Conservation (phyloP, 148 eudicot genomes). For the Arctostaphylos glauca region DNA sequence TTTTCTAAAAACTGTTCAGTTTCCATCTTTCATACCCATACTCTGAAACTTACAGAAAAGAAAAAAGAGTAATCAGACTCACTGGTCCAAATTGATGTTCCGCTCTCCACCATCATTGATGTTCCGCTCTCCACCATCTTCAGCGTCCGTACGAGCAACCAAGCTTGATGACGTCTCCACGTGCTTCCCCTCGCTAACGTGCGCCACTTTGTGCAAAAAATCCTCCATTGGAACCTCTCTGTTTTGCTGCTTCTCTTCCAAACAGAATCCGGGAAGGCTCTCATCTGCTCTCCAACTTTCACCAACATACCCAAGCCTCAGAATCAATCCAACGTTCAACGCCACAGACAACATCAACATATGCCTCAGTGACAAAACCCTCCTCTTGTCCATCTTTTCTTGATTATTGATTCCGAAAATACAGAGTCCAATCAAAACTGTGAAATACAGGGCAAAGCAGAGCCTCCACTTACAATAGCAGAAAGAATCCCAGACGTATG, state of each 20-base stretch:
- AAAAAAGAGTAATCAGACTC: constrained; percentile 27
- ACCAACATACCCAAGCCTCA: constrained; percentile 43
- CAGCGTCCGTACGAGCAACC: constrained; percentile 8
- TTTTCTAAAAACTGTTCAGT: not conserved
- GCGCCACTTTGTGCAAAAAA: constrained; percentile 30
- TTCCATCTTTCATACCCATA: not conserved
- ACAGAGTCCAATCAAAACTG: not conserved
- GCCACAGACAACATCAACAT: constrained; percentile 67
- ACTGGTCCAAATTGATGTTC: constrained; percentile 84
- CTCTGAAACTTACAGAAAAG: not conserved
- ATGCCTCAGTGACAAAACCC: constrained; percentile 35
- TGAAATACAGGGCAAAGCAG: not conserved
- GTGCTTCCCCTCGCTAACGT: constrained; percentile 8
- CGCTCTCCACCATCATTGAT: constrained; percentile 49
- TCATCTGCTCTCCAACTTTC: constrained; percentile 27
- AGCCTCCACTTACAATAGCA: not conserved
- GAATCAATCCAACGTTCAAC: constrained; percentile 59
- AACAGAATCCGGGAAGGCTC: constrained; percentile 33
- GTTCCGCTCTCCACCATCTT: constrained; percentile 30
- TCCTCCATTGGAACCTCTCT: constrained; percentile 14
- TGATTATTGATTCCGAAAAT: not conserved
- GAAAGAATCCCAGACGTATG: not conserved
- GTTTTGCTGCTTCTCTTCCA: constrained; percentile 16
- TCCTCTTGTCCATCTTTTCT: constrained; percentile 17
- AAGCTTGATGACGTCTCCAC: not conserved